phyloP scores from a whole-genome alignment of 2,329 filamentous ascomycete genomes.

The Mycocentrospora acerina region DNA sequence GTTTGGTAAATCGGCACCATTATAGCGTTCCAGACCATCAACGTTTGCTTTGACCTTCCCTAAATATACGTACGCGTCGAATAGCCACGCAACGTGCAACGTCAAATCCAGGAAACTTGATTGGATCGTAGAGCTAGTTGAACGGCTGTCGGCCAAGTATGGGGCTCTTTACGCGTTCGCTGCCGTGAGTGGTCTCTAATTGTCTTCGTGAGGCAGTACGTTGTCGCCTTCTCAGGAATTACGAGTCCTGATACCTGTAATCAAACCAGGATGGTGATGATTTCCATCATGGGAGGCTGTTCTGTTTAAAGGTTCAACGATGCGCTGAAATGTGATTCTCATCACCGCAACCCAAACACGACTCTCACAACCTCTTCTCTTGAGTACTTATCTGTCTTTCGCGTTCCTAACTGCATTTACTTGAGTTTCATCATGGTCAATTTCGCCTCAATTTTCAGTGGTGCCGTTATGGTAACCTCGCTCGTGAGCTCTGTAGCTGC shows the following conservation, averaged over 20 bases:
- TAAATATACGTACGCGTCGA: slow-evolving; percentile 11
- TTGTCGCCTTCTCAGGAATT: slow-evolving; percentile 14
- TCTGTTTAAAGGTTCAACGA: neutral
- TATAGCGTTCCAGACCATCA: too few species aligned
- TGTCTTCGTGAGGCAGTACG: slow-evolving; percentile 1
- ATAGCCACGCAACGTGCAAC: slow-evolving; percentile 6
- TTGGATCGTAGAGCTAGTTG: neutral
- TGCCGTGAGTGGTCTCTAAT: slow-evolving; percentile 6
- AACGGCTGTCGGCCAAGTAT: slow-evolving; percentile 1
- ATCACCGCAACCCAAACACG: neutral
- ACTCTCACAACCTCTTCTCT: neutral
- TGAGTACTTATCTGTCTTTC: neutral
- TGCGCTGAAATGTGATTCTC: neutral
- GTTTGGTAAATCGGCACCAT: too few species aligned
- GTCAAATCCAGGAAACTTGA: neutral
- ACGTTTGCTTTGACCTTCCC: slow-evolving; percentile 13
- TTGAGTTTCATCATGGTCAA: slow-evolving; percentile 17
- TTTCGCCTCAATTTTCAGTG: slow-evolving; percentile 18
- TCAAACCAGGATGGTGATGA: neutral
- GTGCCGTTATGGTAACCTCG: slow-evolving; percentile 17
- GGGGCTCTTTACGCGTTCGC: slow-evolving; percentile 9
- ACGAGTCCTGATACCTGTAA: slow-evolving; percentile 3
- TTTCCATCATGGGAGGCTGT: neutral
- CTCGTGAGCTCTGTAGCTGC: slow-evolving; percentile 20
- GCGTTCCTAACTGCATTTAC: too few species aligned